These are phyloP conservation scores for Fusarium sp. DNA, from an alignment of 2,329 filamentous ascomycete species.

Conservation along the genomic window DNA sequence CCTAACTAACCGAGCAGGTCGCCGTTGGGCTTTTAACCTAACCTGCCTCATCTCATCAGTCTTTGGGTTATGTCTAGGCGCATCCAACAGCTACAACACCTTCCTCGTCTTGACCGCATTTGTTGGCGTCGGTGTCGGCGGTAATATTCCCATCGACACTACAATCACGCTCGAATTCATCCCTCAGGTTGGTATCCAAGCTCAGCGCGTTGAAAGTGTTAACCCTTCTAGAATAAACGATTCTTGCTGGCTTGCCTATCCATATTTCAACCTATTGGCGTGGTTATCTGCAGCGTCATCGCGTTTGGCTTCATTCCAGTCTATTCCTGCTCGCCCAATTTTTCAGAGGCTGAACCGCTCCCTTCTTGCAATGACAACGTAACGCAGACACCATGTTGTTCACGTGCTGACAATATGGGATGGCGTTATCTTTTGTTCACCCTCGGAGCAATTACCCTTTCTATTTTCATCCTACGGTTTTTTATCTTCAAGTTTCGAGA, in stretches of 20 bases:
- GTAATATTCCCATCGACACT: conserved; percentile 68
- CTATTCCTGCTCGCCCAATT: conserved; percentile 64
- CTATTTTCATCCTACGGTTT: conserved; percentile 59
- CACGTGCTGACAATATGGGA: conserved; percentile 60
- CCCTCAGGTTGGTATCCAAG: conserved; percentile 51
- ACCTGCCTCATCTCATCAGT: conserved; percentile 66
- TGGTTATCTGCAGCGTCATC: conserved; percentile 63
- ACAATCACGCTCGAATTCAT: conserved; percentile 69
- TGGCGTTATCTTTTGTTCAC: conserved; percentile 62
- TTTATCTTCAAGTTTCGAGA: conserved; percentile 61
- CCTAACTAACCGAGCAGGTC: conserved; percentile 45
- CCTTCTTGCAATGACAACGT: conserved; percentile 57
- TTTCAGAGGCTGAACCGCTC: conserved; percentile 56
- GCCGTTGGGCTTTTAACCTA: conserved; percentile 69
- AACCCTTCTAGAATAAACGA: conserved; percentile 52
- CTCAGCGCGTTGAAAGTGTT: fast-evolving
- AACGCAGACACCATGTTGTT: conserved; percentile 50
- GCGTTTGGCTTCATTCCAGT: conserved; percentile 66
- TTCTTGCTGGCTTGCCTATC: conserved; percentile 66
- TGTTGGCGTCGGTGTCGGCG: conserved; percentile 64
- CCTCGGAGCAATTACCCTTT: conserved; percentile 58
- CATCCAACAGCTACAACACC: conserved; percentile 61
- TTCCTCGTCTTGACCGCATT: conserved; percentile 67
- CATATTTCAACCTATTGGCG: conserved; percentile 67
- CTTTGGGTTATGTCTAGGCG: conserved; percentile 65